Base-by-base conservation (phyloP, 805 yeast species). In the Lipomyces sp. region DNA sequence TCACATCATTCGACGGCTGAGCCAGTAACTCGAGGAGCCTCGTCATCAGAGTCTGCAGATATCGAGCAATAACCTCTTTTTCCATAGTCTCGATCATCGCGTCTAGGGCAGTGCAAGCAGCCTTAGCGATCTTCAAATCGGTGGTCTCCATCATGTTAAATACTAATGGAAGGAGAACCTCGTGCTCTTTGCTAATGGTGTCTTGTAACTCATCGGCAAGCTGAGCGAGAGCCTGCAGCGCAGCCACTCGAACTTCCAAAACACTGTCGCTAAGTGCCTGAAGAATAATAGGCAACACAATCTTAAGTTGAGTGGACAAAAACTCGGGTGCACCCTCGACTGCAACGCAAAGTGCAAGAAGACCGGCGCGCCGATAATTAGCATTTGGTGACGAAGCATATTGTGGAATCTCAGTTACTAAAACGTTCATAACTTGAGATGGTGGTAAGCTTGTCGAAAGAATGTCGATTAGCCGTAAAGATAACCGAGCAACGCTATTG, bases 301-400 rank as follows among this genome's bases (percentile, higher is more conserved):
- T 87, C 66, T 85, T 84, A 67, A 93, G 80, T 76, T 92, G 94
- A 58, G 89, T 83, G 57, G 92, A 85, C 74, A 90, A 84, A 78
- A 84, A 94, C 76, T 95, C 99, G 69, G 98, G 98, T 53, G 98
- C 94, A 77, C 98, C 99, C 70, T 90, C 85, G 57, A 90, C 90
- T 61, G 94, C 87, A 64, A 87, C 90, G 73, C 96, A 92, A 69
- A 95, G 81, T 42, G 96, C 85, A 73, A 91, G 81, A 61, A 92
- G 82, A 63, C 90, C 95, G 66, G 96, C 97, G 80, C 97, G 87
- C 81, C 96, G 87, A 80, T 90, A 92, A 71, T 85, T 88, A 69
- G 84, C 83, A 76, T 90, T 86, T n/a, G 85, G 71, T 18, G 93
- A 85, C 59, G 85, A 70, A 54, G 76, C 74, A 50, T 73, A 73